Conservation (phyloP, 2,329 filamentous ascomycete species). For the Stachybotrys chartarum region DNA sequence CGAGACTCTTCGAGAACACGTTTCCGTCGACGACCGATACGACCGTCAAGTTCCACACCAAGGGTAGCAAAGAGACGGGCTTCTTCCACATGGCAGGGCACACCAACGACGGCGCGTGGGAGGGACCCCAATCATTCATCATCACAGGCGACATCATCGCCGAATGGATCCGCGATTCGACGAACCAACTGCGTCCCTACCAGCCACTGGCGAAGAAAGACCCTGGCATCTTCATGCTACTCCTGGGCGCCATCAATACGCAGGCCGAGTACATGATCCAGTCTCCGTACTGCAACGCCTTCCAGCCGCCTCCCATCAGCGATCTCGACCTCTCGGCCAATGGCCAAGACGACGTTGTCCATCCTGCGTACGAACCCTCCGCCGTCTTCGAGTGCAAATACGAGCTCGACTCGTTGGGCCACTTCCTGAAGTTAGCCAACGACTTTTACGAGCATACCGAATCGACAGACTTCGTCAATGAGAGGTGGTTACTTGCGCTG, state of each 20-base stretch:
- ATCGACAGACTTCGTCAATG: slow-evolving; percentile 70
- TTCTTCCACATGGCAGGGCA: slow-evolving; percentile 26
- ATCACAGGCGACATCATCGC: slow-evolving; percentile 91
- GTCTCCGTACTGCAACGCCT: slow-evolving; percentile 96
- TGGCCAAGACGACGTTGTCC: slow-evolving; percentile 76
- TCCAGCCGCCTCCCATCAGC: slow-evolving; percentile 86
- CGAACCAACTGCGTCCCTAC: slow-evolving; percentile 89
- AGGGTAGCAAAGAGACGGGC: slow-evolving; percentile 39
- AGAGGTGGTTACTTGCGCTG: slow-evolving; percentile 72
- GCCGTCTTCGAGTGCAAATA: slow-evolving; percentile 98
- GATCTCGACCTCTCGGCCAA: slow-evolving; percentile 65
- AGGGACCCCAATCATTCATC: slow-evolving; percentile 83
- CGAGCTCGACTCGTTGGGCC: slow-evolving; percentile 89
- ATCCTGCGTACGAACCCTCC: slow-evolving; percentile 76
- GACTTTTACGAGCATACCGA: slow-evolving; percentile 77
- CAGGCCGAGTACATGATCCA: slow-evolving; percentile 92
- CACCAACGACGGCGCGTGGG: slow-evolving; percentile 59
- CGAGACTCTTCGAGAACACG: slow-evolving; percentile 88
- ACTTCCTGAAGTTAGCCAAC: slow-evolving; percentile 80
- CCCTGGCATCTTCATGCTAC: slow-evolving; percentile 66
- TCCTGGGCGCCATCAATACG: slow-evolving; percentile 91
- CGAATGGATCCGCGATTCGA: slow-evolving; percentile 87
- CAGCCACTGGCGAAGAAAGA: slow-evolving; percentile 80
- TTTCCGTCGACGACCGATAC: slow-evolving; percentile 84
- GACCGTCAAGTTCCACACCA: slow-evolving; percentile 79